Conservation (phyloP, 345 rosid genomes). For the Salix suchowensis region DNA sequence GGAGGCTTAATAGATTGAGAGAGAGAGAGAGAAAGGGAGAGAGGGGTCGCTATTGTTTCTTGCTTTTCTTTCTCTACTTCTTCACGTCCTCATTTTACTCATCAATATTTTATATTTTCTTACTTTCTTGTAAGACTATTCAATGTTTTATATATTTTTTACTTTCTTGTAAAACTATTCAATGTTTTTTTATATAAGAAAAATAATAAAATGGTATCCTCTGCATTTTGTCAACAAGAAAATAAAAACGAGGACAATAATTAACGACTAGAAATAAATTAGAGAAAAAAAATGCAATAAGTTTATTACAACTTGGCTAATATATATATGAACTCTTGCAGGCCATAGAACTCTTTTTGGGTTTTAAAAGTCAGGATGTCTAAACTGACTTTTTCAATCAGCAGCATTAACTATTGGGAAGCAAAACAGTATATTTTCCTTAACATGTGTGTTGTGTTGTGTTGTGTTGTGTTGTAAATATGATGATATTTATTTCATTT, state of each 20-base stretch:
- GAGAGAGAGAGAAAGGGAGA: constrained; percentile 16
- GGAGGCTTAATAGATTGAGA: constrained; percentile 23
- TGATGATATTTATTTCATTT: not conserved
- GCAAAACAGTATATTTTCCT: not conserved
- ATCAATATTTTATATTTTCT: constrained; percentile 26
- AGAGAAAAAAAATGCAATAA: not conserved
- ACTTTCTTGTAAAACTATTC: not conserved
- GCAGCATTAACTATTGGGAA: constrained; percentile 6
- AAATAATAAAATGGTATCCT: not conserved
- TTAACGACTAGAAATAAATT: not conserved
- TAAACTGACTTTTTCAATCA: constrained; percentile 6
- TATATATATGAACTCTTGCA: constrained; percentile 5
- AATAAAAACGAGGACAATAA: not conserved
- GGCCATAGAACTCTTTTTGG: not conserved
- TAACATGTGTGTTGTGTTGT: no score
- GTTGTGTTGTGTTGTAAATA: not conserved
- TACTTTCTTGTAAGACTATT: not conserved
- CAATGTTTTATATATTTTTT: not conserved
- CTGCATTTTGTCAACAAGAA: not conserved
- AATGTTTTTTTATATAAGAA: not conserved
- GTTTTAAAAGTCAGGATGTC: not conserved
- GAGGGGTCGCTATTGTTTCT: constrained; percentile 50
- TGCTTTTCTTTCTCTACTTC: constrained; percentile 31
- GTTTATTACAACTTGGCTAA: constrained; percentile 3
- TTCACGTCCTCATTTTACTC: constrained; percentile 32